Conservation (phyloP, 345 rosid genomes). For the Lepidium aucheri region DNA sequence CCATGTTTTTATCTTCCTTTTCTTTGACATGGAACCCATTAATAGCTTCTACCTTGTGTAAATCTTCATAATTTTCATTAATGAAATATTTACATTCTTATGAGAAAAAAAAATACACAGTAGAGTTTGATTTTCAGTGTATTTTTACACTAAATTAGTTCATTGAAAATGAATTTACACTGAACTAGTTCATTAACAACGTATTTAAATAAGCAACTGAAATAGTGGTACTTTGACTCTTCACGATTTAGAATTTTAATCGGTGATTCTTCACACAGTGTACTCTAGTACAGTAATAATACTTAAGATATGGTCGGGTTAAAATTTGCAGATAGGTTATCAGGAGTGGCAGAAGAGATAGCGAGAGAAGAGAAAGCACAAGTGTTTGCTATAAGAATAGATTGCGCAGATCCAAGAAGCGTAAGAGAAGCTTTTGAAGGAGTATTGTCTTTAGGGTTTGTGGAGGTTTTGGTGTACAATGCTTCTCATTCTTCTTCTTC, state of each 20-base stretch:
- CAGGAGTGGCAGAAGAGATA: conserved; percentile 86
- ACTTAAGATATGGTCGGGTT: neutral
- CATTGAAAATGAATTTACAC: no score
- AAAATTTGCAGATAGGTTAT: conserved; percentile 45
- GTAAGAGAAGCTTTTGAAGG: conserved; percentile 94
- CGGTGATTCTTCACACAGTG: neutral
- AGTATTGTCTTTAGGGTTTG: conserved; percentile 81
- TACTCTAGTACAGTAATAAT: neutral
- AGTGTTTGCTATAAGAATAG: conserved; percentile 90
- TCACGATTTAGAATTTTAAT: neutral
- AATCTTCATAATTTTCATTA: no score
- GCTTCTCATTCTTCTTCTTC: conserved; percentile 51
- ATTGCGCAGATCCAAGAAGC: conserved; percentile 80
- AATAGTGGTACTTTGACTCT: neutral
- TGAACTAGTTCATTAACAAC: neutral
- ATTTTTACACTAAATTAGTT: no score
- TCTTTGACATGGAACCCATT: no score
- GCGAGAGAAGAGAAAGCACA: conserved; percentile 92
- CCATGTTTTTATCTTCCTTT: no score
- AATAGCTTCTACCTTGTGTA: no score
- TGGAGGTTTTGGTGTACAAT: conserved; percentile 85
- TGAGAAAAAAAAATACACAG: no score
- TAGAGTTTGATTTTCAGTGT: no score
- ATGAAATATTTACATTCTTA: no score
- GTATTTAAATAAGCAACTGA: no score